A percentile compares a stretch with the other conserved stretches of the same genome.
phyloP scores from a whole-genome alignment of 2,329 filamentous ascomycete genomes.

The Neofusicoccum ribis region DNA sequence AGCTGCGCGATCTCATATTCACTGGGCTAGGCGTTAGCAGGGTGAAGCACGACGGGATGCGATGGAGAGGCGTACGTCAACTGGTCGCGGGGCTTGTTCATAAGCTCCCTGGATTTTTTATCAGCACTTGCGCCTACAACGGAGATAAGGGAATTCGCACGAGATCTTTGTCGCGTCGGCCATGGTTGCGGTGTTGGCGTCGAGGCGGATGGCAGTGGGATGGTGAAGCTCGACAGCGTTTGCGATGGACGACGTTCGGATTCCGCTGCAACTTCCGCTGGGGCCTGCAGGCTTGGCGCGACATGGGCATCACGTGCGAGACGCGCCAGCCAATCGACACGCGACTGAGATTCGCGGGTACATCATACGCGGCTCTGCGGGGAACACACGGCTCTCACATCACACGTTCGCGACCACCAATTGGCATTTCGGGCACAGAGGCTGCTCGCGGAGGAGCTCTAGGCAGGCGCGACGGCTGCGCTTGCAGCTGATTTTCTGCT shows the following conservation, averaged over 20 bases:
- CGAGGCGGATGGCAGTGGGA: background rate
- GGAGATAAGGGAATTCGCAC: conserved; percentile 29
- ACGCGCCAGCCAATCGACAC: background rate
- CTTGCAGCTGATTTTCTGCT: background rate
- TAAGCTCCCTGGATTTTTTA: conserved; percentile 68
- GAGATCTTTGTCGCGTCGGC: conserved; percentile 45
- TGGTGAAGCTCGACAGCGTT: conserved; percentile 8
- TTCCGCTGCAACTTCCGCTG: background rate
- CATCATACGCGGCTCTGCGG: conserved; percentile 11
- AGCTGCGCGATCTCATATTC: conserved; percentile 87
- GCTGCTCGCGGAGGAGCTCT: background rate
- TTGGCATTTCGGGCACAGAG: background rate
- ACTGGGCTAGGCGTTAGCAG: conserved; percentile 45
- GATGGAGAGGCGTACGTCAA: conserved; percentile 70
- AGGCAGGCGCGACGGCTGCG: background rate
- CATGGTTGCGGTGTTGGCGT: conserved; percentile 16
- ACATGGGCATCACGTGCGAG: background rate
- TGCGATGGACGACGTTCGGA: conserved; percentile 13
- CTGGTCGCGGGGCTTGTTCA: conserved; percentile 84
- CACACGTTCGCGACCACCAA: background rate
- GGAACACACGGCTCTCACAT: background rate
- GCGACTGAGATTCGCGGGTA: background rate
- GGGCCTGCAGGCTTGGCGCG: background rate
- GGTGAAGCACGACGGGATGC: conserved; percentile 13
- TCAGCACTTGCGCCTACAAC: conserved; percentile 25